phyloP scores from a whole-genome alignment of 257 asterid genomes.

The Solanum chaucha region DNA sequence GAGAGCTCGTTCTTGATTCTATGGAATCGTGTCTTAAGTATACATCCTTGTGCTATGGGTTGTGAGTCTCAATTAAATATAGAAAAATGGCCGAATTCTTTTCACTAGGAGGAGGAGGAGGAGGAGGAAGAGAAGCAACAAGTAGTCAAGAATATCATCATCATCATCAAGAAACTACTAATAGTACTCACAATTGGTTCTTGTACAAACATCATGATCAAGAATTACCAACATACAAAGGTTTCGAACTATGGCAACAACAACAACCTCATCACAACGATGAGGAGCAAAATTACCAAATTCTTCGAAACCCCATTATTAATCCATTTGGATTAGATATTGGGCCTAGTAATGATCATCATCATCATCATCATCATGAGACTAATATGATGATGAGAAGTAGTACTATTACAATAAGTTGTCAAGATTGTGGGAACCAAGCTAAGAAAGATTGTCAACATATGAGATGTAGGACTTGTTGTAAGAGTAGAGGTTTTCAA shows the following conservation, averaged over 20 bases:
- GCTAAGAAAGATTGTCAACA: slow-evolving; percentile 55
- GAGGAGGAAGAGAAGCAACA: background rate
- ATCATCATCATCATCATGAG: background rate
- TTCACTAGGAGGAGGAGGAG: slow-evolving; percentile 3
- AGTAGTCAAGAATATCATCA: background rate
- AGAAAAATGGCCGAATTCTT: background rate
- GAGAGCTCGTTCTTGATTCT: background rate
- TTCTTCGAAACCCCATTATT: background rate
- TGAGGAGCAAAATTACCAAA: background rate
- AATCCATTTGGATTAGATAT: background rate
- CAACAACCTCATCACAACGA: background rate
- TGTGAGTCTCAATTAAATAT: background rate
- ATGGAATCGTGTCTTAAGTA: background rate
- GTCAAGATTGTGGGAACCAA: slow-evolving; percentile 66
- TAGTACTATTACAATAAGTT: slow-evolving; percentile 11
- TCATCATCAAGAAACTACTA: background rate
- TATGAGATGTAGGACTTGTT: slow-evolving; percentile 56
- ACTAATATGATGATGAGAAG: slow-evolving; percentile 16
- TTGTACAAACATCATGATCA: background rate
- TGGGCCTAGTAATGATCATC: background rate
- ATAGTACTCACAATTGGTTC: background rate
- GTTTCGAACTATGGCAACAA: slow-evolving; percentile 3
- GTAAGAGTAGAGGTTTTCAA: slow-evolving; percentile 50
- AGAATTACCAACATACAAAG: background rate
- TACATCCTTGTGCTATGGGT: background rate